Conservation (phyloP, 2,329 filamentous ascomycete genomes). For the Xylaria sp. region DNA sequence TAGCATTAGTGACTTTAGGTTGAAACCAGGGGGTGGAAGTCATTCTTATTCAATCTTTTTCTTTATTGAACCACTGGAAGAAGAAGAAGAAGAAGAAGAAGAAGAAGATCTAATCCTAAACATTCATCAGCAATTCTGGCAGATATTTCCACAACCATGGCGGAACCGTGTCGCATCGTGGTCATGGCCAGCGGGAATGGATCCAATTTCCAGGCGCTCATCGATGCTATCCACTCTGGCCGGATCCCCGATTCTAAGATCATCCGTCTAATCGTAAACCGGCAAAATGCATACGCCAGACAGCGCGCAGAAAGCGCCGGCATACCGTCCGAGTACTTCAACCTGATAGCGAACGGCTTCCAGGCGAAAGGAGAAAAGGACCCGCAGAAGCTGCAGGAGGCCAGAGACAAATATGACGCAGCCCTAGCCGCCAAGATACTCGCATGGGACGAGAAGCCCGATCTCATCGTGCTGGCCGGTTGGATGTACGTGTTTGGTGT, state of each 20-base stretch:
- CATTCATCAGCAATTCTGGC: too few species aligned
- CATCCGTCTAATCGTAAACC: constrained; percentile 12
- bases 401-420: constrained; percentile 63
- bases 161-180: constrained; percentile 19
- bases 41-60: too few species aligned
- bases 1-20: too few species aligned
- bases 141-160: too few species aligned
- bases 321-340: constrained; percentile 67
- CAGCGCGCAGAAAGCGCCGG: constrained; percentile 6
- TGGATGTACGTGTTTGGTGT: constrained; percentile 84
- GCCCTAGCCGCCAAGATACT: constrained; percentile 63
- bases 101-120: too few species aligned
- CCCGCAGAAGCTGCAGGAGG: constrained; percentile 46
- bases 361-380: constrained; percentile 39
- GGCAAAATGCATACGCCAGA: constrained; percentile 9
- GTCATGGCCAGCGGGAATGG: constrained; percentile 65
- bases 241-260: constrained; percentile 12
- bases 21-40: too few species aligned
- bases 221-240: constrained; percentile 16
- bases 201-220: constrained; percentile 67
- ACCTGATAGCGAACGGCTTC: constrained; percentile 62
- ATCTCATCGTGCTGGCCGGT: constrained; percentile 79
- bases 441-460: constrained; percentile 54
- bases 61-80: too few species aligned
- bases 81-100: too few species aligned